phyloP scores from a whole-genome alignment of 2,329 filamentous ascomycete genomes.

The Pseudocercospora cruenta region DNA sequence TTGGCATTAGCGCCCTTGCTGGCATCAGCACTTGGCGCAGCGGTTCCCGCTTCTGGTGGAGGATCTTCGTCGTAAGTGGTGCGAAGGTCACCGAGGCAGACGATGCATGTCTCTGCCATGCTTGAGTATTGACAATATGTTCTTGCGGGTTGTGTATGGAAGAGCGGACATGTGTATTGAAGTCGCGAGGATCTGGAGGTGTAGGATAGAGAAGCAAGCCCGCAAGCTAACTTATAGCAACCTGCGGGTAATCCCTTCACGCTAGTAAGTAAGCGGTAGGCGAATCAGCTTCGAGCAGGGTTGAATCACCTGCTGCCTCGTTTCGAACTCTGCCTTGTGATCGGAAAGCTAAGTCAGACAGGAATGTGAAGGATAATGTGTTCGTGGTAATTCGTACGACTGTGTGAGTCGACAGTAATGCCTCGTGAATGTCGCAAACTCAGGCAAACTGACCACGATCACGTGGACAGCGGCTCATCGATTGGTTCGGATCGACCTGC shows the following conservation, averaged over 20 bases:
- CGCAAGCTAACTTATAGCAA: neutral
- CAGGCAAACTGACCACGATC: neutral
- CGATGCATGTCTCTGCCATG: conserved; percentile 72
- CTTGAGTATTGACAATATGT: conserved; percentile 18
- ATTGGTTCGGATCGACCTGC: neutral
- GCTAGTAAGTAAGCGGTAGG: conserved; percentile 1
- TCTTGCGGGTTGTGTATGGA: conserved; percentile 16
- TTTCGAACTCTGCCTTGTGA: conserved; percentile 2
- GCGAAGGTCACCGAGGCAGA: conserved; percentile 71
- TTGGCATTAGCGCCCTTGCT: conserved; percentile 33
- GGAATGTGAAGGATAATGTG: neutral
- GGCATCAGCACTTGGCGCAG: conserved; percentile 26
- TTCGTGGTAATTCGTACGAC: neutral
- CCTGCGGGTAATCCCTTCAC: neutral
- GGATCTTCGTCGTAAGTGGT: conserved; percentile 57
- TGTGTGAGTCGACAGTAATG: neutral
- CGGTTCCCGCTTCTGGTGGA: conserved; percentile 40
- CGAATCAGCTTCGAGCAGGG: conserved; percentile 1
- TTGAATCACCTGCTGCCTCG: neutral
- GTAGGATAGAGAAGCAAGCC: conserved; percentile 20
- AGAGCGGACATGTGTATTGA: conserved; percentile 23
- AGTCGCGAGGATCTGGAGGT: neutral
- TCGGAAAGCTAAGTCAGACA: neutral
- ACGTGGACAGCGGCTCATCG: neutral
- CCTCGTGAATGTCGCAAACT: neutral